Evolutionary conservation across 495 filamentous ascomycete species (phyloP).

Genomic region (Xylaria scruposa): DNA sequence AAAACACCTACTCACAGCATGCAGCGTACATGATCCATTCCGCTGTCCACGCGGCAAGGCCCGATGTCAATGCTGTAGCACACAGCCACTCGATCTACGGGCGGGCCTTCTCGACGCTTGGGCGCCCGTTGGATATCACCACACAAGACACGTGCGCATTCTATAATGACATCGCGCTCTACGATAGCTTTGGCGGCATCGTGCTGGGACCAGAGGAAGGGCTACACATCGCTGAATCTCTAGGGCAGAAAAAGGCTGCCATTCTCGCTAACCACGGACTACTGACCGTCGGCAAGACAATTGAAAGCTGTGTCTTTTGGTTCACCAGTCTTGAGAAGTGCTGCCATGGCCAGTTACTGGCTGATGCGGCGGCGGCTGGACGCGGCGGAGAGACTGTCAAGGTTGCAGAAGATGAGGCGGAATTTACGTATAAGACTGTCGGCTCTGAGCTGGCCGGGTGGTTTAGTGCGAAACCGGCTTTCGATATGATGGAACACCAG

Average conservation of each 20-base stretch:
- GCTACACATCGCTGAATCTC: slow-evolving; percentile 64
- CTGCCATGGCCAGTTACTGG: slow-evolving; percentile 77
- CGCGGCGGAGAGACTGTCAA: slow-evolving; percentile 68
- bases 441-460: slow-evolving; percentile 68
- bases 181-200: slow-evolving; percentile 72
- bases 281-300: slow-evolving; percentile 58
- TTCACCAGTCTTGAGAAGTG: slow-evolving; percentile 77
- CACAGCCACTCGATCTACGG: slow-evolving; percentile 78
- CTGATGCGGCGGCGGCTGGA: slow-evolving; percentile 74
- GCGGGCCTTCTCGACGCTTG: slow-evolving; percentile 70
- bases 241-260: slow-evolving; percentile 73
- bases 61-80: slow-evolving; percentile 74
- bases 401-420: slow-evolving; percentile 71
- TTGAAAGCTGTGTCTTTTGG: slow-evolving; percentile 74
- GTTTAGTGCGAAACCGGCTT: slow-evolving; percentile 76
- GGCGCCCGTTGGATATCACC: slow-evolving; percentile 71
- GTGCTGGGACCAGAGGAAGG: slow-evolving; percentile 77
- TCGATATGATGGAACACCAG: slow-evolving; percentile 74
- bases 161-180: slow-evolving; percentile 51
- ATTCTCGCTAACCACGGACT: slow-evolving; percentile 72
- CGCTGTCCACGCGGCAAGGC: slow-evolving; percentile 71
- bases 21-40: slow-evolving; percentile 69
- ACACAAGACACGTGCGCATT: slow-evolving; percentile 69
- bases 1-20: background rate
- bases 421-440: slow-evolving; percentile 70